Evolutionary conservation across 805 yeast genomes (phyloP).

Genomic region (Kodamaea neixiangensis): DNA sequence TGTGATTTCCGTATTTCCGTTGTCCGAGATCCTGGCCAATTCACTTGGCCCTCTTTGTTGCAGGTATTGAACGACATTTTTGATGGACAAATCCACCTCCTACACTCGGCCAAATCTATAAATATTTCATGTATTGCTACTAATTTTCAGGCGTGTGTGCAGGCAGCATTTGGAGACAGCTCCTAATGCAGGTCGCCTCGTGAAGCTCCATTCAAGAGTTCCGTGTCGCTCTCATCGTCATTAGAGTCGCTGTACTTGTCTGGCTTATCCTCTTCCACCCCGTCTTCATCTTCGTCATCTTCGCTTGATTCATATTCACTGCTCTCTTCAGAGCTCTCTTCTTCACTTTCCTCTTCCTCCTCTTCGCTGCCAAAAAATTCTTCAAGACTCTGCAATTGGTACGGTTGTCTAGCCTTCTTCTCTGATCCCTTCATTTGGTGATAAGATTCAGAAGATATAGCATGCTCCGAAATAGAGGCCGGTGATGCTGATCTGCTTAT

Average conservation of each 20-base stretch:
- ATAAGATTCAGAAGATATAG: slow-evolving; percentile 25
- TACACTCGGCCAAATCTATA: neutral
- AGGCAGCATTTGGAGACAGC: slow-evolving; percentile 5
- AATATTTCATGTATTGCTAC: neutral
- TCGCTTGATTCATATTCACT: slow-evolving; percentile 14
- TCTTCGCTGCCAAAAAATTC: slow-evolving; percentile 66
- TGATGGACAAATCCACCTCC: neutral
- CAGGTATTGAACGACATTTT: neutral
- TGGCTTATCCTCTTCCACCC: slow-evolving; percentile 19
- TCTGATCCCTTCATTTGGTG: slow-evolving; percentile 2
- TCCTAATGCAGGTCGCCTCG: slow-evolving; percentile 4
- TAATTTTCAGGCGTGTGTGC: neutral
- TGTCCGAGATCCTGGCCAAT: neutral
- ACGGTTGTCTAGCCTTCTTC: slow-evolving; percentile 31
- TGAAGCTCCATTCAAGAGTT: slow-evolving; percentile 2
- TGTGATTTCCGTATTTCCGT: neutral
- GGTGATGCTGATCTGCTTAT: slow-evolving; percentile 22
- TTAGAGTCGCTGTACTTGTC: neutral
- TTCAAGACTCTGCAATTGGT: slow-evolving; percentile 75
- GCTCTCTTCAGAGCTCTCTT: neutral
- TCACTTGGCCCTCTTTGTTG: neutral
- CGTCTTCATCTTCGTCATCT: slow-evolving; percentile 20
- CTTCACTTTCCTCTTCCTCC: slow-evolving; percentile 18
- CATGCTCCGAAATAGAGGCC: slow-evolving; percentile 20
- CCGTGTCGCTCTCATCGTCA: slow-evolving; percentile 1